Percentiles rank a stretch among this genome's conserved stretches.
Evolutionary conservation across 345 rosid genomes (phyloP).

Genomic region (Gossypium raimondii): DNA sequence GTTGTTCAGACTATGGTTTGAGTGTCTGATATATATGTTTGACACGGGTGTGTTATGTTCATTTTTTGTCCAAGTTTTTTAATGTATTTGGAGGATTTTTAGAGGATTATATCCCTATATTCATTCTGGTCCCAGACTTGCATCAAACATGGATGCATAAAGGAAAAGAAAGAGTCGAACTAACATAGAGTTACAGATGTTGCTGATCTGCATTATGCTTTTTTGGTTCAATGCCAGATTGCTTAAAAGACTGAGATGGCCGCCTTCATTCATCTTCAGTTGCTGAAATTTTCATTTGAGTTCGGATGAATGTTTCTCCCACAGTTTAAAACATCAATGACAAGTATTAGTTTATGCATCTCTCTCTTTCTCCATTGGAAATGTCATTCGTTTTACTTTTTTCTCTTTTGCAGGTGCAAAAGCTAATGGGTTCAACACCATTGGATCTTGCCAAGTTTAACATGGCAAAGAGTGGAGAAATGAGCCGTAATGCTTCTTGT

Average conservation of each 20-base stretch:
- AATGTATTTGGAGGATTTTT: neutral
- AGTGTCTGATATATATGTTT: neutral
- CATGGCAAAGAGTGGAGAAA: slow-evolving; percentile 83
- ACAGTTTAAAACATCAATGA: neutral
- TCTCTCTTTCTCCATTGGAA: neutral
- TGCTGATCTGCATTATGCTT: neutral
- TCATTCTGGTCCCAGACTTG: neutral
- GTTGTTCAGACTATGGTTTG: neutral
- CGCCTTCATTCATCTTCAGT: neutral
- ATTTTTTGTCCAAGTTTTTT: neutral
- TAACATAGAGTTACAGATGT: neutral
- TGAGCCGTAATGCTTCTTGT: slow-evolving; percentile 88
- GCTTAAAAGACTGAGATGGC: neutral
- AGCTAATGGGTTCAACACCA: slow-evolving; percentile 85
- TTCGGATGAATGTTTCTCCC: neutral
- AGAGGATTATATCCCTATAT: neutral
- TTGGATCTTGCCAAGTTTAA: slow-evolving; percentile 78
- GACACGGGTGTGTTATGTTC: neutral
- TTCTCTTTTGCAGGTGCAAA: slow-evolving; percentile 56
- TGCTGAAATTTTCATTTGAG: neutral
- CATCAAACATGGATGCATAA: neutral
- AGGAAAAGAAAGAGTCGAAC: neutral
- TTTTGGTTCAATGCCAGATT: neutral
- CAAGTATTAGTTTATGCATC: neutral
- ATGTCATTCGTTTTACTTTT: neutral